Percentiles rank a stretch among this genome's conserved stretches.
Evolutionary conservation across 768 basidiomycete genomes (phyloP).

Genomic region (Kwoniella dendrophila): DNA sequence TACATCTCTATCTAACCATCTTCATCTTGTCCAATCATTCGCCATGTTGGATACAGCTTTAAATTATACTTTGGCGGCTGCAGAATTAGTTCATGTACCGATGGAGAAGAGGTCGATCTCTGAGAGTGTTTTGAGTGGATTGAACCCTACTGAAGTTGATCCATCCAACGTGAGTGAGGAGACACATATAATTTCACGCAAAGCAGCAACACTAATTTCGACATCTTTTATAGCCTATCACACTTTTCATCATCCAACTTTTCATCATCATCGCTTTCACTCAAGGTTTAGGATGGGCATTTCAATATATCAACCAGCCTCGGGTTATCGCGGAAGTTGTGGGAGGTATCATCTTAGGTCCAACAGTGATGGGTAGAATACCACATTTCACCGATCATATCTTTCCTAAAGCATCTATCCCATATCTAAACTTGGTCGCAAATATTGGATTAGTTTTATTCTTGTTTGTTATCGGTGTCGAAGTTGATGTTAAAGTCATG

Average conservation of each 20-base stretch:
- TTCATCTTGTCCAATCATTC: not conserved
- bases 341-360: slow-evolving; percentile 81
- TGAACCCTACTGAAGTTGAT: slow-evolving; percentile 69
- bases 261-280: slow-evolving; percentile 80
- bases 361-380: slow-evolving; percentile 75
- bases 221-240: slow-evolving; percentile 38
- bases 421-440: slow-evolving; percentile 70
- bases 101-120: slow-evolving; percentile 15
- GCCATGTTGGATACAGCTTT: not conserved
- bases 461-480: slow-evolving; percentile 80
- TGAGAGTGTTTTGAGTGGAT: slow-evolving; percentile 66
- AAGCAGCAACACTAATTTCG: not conserved
- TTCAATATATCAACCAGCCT: slow-evolving; percentile 77
- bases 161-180: slow-evolving; percentile 70
- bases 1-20: not conserved
- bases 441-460: slow-evolving; percentile 64
- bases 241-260: slow-evolving; percentile 57
- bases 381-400: slow-evolving; percentile 77
- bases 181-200: slow-evolving; percentile 34
- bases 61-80: not conserved
- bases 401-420: slow-evolving; percentile 71
- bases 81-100: slow-evolving; percentile 6
- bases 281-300: slow-evolving; percentile 68
- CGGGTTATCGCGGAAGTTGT: slow-evolving; percentile 92
- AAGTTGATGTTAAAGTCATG: slow-evolving; percentile 74